Evolutionary conservation across 768 basidiomycete genomes (phyloP).

Genomic region (Russula dissimulans): DNA sequence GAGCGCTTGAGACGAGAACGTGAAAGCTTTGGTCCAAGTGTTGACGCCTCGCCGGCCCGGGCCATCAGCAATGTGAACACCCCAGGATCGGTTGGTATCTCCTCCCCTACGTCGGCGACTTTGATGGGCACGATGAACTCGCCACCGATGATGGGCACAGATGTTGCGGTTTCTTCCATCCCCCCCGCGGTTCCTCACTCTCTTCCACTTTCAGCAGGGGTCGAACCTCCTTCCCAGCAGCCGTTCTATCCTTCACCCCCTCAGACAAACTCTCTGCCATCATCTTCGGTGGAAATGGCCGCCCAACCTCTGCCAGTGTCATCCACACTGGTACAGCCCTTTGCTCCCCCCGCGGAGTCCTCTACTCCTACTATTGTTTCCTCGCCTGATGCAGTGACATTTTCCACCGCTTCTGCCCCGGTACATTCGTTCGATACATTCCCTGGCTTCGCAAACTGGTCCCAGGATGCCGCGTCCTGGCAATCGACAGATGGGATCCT

Average conservation of each 20-base stretch:
- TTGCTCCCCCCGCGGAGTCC: slow-evolving; percentile 2
- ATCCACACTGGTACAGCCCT: slow-evolving; percentile 1
- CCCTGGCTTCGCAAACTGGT: slow-evolving; percentile 37
- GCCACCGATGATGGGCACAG: slow-evolving; percentile 1
- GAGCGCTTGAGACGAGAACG: slow-evolving; percentile 63
- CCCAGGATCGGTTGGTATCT: slow-evolving; percentile 10
- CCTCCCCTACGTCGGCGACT: slow-evolving; percentile 5
- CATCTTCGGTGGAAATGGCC: not conserved
- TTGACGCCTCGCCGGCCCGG: slow-evolving; percentile 10
- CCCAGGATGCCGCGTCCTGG: slow-evolving; percentile 21
- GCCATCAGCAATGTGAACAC: slow-evolving; percentile 11
- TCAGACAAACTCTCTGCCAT: slow-evolving; percentile 30
- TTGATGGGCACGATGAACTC: slow-evolving; percentile 12
- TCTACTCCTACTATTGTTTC: not conserved
- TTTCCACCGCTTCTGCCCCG: slow-evolving; percentile 17
- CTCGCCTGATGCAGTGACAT: slow-evolving; percentile 15
- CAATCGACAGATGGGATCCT: slow-evolving; percentile 12
- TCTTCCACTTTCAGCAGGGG: slow-evolving; percentile 23
- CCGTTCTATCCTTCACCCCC: slow-evolving; percentile 60
- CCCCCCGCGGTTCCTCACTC: slow-evolving; percentile 17
- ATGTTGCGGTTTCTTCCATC: slow-evolving; percentile 1
- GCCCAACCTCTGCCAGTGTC: not conserved
- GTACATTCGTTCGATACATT: slow-evolving; percentile 27
- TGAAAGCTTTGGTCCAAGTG: slow-evolving; percentile 32
- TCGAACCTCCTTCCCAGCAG: slow-evolving; percentile 15